These are phyloP conservation scores for Euptelea pleiosperma DNA, from an alignment of 164 flowering plant genomes.

Conservation along the genomic window DNA sequence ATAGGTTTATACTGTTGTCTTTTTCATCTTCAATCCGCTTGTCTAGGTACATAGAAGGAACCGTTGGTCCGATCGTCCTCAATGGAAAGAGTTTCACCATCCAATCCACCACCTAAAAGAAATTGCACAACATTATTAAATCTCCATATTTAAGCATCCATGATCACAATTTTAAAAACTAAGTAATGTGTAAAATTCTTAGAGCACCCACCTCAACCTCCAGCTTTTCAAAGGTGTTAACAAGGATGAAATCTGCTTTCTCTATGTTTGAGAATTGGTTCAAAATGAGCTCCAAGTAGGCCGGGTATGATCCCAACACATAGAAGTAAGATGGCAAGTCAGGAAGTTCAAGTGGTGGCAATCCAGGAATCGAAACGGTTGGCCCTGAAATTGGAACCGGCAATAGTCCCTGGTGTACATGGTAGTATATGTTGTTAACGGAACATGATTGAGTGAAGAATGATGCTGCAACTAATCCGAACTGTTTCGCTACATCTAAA, in stretches of 20 bases:
- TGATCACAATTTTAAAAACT: too few species aligned
- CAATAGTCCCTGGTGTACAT: constrained; percentile 1
- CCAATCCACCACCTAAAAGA: constrained; percentile 14
- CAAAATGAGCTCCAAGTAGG: neutral
- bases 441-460: constrained; percentile 20
- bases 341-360: constrained; percentile 9
- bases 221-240: constrained; percentile 2
- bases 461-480: constrained; percentile 5
- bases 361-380: constrained; percentile 13
- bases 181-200: too few species aligned
- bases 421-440: constrained; percentile 10
- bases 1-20: constrained; percentile 18
- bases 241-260: neutral
- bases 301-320: neutral
- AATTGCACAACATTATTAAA: neutral
- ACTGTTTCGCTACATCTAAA: constrained; percentile 10
- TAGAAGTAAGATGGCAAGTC: constrained; percentile 21
- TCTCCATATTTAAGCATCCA: too few species aligned
- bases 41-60: constrained; percentile 30
- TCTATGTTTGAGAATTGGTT: constrained; percentile 5
- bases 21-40: constrained; percentile 22
- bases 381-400: neutral
- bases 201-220: constrained; percentile 11
- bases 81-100: constrained; percentile 13
- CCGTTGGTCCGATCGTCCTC: constrained; percentile 28